A percentile compares a stretch with the other conserved stretches of the same genome.
These are phyloP conservation scores for Agrocybe chaxingu DNA, from an alignment of 768 basidiomycete species.

Conservation along the genomic window DNA sequence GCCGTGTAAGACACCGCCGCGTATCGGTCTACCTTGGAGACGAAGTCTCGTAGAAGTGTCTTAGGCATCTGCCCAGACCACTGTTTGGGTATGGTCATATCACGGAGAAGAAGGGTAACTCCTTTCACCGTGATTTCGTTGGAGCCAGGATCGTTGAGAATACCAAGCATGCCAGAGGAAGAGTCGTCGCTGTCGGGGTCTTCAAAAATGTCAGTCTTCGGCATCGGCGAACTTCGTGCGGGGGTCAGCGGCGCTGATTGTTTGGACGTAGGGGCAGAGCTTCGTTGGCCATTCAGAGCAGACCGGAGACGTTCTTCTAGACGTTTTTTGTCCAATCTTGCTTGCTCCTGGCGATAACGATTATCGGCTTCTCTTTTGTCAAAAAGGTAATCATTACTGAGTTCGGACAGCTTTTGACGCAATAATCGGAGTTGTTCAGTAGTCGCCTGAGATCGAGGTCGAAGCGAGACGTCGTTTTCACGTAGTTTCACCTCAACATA, in stretches of 20 bases:
- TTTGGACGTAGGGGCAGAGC: neutral
- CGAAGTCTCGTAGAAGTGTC: constrained; percentile 61
- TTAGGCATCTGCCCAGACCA: constrained; percentile 84
- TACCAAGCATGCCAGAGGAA: constrained; percentile 63
- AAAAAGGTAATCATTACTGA: constrained; percentile 68
- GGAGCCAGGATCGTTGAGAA: constrained; percentile 64
- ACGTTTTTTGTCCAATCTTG: constrained; percentile 40
- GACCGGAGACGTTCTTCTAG: constrained; percentile 41
- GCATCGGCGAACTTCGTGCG: neutral
- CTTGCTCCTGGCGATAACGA: constrained; percentile 50
- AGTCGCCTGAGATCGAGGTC: constrained; percentile 22
- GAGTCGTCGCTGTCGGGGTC: constrained; percentile 47
- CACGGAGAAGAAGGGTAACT: constrained; percentile 49
- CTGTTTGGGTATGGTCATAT: constrained; percentile 82
- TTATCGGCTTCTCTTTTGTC: constrained; percentile 62
- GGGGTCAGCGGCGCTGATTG: constrained; percentile 3
- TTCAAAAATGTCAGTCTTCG: constrained; percentile 45
- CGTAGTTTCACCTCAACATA: constrained; percentile 65
- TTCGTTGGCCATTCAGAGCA: neutral
- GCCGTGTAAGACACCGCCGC: constrained; percentile 67
- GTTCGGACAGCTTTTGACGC: constrained; percentile 39
- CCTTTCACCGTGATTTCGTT: constrained; percentile 58
- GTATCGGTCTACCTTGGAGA: constrained; percentile 67
- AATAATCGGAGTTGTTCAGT: constrained; percentile 32
- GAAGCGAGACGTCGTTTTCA: constrained; percentile 43